A percentile compares a stretch with the other conserved stretches of the same genome.
Conservation (phyloP, 2,329 filamentous ascomycete genomes). For the Colletotrichum endophyticum region DNA sequence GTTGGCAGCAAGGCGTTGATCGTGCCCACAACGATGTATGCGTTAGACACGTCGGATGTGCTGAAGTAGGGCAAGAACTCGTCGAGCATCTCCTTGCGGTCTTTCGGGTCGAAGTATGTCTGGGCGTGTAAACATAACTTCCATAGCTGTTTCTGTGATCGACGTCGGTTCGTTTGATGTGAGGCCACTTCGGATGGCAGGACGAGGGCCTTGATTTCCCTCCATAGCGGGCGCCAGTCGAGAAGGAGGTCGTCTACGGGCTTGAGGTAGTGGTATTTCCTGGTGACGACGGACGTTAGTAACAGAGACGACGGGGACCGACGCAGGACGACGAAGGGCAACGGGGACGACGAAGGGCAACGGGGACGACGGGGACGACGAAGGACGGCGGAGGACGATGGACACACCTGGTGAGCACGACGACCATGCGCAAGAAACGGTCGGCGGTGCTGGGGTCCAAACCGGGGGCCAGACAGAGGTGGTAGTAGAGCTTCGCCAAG, state of each 20-base stretch:
- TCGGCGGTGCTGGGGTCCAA: slow-evolving; percentile 83
- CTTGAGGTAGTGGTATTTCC: slow-evolving; percentile 94
- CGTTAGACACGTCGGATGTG: slow-evolving; percentile 88
- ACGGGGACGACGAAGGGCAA: not conserved
- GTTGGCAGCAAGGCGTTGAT: slow-evolving; percentile 91
- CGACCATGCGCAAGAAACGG: slow-evolving; percentile 95
- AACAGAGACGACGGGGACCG: not conserved
- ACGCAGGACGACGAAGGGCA: not conserved
- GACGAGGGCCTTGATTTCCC: slow-evolving; percentile 89
- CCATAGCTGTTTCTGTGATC: slow-evolving; percentile 70
- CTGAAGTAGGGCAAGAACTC: slow-evolving; percentile 89
- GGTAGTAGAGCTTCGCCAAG: slow-evolving; percentile 91
- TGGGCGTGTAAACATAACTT: slow-evolving; percentile 92
- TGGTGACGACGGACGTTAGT: slow-evolving; percentile 35
- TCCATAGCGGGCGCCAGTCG: slow-evolving; percentile 93
- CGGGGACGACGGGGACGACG: not conserved
- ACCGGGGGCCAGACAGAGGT: slow-evolving; percentile 88
- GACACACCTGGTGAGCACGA: slow-evolving; percentile 88
- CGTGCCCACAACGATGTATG: slow-evolving; percentile 89
- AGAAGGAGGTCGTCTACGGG: slow-evolving; percentile 87
- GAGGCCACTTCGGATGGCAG: slow-evolving; percentile 81
- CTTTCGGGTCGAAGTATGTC: slow-evolving; percentile 88
- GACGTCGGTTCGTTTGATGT: slow-evolving; percentile 60
- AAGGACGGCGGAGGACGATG: not conserved
- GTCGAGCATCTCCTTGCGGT: slow-evolving; percentile 81